Percentiles rank a stretch among this genome's conserved stretches.
phyloP scores from a whole-genome alignment of 352 stramenopile genomes.

The Thalassiosira exigua region DNA sequence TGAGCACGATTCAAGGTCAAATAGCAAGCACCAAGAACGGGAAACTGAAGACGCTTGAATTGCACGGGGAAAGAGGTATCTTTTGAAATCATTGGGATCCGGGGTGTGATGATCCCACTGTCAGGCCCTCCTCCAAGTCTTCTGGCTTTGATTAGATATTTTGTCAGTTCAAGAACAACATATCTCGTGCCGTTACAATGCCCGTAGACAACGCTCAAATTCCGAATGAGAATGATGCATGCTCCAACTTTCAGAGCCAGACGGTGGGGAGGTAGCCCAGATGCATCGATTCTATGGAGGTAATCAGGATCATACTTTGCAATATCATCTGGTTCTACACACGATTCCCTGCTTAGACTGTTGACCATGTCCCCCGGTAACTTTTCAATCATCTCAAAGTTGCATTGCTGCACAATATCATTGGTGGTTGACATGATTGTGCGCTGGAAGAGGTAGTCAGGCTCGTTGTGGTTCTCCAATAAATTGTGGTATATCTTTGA shows the following conservation, averaged over 20 bases:
- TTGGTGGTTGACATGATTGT: no score
- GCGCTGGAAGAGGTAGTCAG: no score
- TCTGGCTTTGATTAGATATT: background rate
- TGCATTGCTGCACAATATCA: no score
- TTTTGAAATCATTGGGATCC: conserved; percentile 27
- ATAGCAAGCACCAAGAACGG: conserved; percentile 41
- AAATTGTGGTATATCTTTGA: no score
- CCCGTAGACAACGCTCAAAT: background rate
- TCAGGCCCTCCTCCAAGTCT: conserved; percentile 6
- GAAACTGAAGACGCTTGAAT: conserved; percentile 46
- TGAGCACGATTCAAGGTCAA: conserved; percentile 44
- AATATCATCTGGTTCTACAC: conserved; percentile 12
- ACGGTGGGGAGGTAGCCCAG: conserved; percentile 13
- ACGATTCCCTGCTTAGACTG: conserved; percentile 12
- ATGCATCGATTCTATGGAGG: conserved; percentile 22
- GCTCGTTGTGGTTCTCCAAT: no score
- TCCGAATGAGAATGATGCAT: conserved; percentile 25
- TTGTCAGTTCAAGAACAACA: conserved; percentile 6
- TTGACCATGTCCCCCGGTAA: conserved; percentile 1
- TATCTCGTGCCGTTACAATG: conserved; percentile 19
- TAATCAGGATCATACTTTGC: conserved; percentile 15
- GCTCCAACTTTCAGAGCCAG: conserved; percentile 11
- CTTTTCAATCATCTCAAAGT: conserved; percentile 7
- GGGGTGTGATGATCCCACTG: conserved; percentile 19
- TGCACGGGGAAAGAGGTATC: conserved; percentile 19